Percentiles rank a stretch among this genome's conserved stretches.
phyloP scores from a whole-genome alignment of 805 yeast species.

The Lipomyces oligophaga region DNA sequence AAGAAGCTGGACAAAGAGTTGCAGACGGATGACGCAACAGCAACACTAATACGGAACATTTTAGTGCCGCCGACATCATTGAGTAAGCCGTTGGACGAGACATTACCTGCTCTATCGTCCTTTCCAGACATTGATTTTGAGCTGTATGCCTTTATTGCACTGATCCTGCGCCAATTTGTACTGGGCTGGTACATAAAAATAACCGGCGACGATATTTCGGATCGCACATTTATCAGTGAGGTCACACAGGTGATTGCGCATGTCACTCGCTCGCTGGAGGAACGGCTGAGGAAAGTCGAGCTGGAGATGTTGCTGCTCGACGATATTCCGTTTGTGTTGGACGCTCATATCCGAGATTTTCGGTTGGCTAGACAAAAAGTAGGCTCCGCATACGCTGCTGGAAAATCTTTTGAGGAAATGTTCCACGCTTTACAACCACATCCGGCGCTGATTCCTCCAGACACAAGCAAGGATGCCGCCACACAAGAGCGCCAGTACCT shows the following conservation, averaged over 20 bases:
- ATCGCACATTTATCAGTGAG: conserved; percentile 44
- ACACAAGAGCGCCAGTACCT: conserved; percentile 36
- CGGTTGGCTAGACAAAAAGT: conserved; percentile 33
- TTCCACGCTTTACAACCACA: conserved; percentile 40
- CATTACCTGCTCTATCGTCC: conserved; percentile 26
- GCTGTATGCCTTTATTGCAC: conserved; percentile 46
- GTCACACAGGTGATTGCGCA: conserved; percentile 42
- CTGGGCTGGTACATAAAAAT: conserved; percentile 45
- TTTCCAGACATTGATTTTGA: conserved; percentile 42
- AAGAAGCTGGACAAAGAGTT: no score
- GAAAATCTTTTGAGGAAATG: conserved; percentile 36
- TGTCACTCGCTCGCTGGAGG: conserved; percentile 42
- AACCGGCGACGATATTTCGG: conserved; percentile 36
- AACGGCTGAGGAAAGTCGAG: conserved; percentile 35
- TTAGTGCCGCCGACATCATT: conserved; percentile 25
- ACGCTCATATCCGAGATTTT: conserved; percentile 40
- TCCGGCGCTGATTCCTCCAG: conserved; percentile 34
- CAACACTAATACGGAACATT: conserved; percentile 21
- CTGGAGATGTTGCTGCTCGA: conserved; percentile 43
- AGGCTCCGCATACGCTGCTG: conserved; percentile 38
- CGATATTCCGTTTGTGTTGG: conserved; percentile 44
- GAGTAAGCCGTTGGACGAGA: conserved; percentile 20
- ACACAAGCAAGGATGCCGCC: not conserved
- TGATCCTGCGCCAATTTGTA: conserved; percentile 48
- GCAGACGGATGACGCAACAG: conserved; percentile 22